Percentiles rank a stretch among this genome's conserved stretches.
phyloP scores from a whole-genome alignment of 1,284 basidiomycete species.

The Microbotryum intermedium region DNA sequence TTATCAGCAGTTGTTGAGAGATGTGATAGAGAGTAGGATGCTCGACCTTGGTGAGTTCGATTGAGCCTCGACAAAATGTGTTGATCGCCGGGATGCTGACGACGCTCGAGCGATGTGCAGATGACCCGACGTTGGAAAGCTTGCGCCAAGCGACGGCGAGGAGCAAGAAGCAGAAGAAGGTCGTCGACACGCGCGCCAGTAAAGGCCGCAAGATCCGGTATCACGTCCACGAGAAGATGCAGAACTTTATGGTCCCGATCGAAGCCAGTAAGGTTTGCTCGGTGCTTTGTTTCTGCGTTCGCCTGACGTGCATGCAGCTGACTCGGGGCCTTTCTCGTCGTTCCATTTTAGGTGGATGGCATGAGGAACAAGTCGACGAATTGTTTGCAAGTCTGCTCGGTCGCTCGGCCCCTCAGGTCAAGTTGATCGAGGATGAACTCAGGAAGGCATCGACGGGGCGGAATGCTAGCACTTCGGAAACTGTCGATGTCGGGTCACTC shows the following conservation, averaged over 20 bases:
- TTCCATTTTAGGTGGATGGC: slow-evolving; percentile 52
- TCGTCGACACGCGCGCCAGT: slow-evolving; percentile 83
- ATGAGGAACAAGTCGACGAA: slow-evolving; percentile 88
- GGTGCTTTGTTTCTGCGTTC: no score
- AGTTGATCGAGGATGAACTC: neutral
- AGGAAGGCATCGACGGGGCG: neutral
- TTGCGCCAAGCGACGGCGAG: slow-evolving; percentile 51
- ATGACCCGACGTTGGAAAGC: slow-evolving; percentile 27
- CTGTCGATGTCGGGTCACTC: no score
- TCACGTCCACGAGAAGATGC: slow-evolving; percentile 83
- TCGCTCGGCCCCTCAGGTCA: slow-evolving; percentile 9
- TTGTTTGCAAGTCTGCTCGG: slow-evolving; percentile 77
- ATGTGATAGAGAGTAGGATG: slow-evolving; percentile 63
- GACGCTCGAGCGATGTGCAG: neutral
- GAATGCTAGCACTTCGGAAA: no score
- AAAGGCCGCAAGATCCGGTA: slow-evolving; percentile 86
- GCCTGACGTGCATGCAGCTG: no score
- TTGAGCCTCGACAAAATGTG: neutral
- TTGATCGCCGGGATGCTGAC: no score
- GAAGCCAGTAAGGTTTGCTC: slow-evolving; percentile 18
- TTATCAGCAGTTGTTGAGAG: slow-evolving; percentile 77
- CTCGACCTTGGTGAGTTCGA: slow-evolving; percentile 28
- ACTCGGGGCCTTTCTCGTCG: slow-evolving; percentile 12
- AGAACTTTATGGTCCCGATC: slow-evolving; percentile 88
- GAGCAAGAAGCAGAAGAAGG: slow-evolving; percentile 59